phyloP scores from a whole-genome alignment of 2,329 filamentous ascomycete genomes.

The Zasmidium cellare region DNA sequence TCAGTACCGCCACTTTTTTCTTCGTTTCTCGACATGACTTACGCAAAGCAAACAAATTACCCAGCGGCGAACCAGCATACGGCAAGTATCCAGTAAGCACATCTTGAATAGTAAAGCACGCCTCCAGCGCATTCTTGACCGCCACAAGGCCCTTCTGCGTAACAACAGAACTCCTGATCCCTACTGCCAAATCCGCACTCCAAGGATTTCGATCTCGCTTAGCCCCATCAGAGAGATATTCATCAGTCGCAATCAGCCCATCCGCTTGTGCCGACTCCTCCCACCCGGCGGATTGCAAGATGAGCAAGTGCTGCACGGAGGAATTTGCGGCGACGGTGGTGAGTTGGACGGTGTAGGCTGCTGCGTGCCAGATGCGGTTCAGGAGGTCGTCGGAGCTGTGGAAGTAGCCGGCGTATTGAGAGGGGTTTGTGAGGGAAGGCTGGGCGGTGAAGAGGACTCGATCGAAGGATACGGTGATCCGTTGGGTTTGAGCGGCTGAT shows the following conservation, averaged over 20 bases:
- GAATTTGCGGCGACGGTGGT: slow-evolving; percentile 4
- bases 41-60: slow-evolving; percentile 6
- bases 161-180: slow-evolving; percentile 48
- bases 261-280: background rate
- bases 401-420: slow-evolving; percentile 41
- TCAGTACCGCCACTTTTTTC: too few relatives aligned
- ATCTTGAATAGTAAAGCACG: background rate
- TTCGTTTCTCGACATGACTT: background rate
- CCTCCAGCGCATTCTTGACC: slow-evolving; percentile 21
- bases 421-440: slow-evolving; percentile 27
- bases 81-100: slow-evolving; percentile 23
- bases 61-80: slow-evolving; percentile 26
- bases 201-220: slow-evolving; percentile 61
- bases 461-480: background rate
- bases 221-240: slow-evolving; percentile 50
- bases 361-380: slow-evolving; percentile 45
- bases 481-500: background rate
- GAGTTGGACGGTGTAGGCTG: slow-evolving; percentile 32
- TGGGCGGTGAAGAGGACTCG: background rate
- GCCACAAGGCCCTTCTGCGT: slow-evolving; percentile 41
- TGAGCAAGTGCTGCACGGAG: slow-evolving; percentile 28
- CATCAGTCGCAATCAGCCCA: slow-evolving; percentile 32
- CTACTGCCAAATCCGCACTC: slow-evolving; percentile 60
- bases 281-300: background rate
- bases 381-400: slow-evolving; percentile 42